A percentile compares a stretch with the other conserved stretches of the same genome.
Evolutionary conservation across 148 eudicot genomes (phyloP).

Genomic region (Rhododendron ovatum): DNA sequence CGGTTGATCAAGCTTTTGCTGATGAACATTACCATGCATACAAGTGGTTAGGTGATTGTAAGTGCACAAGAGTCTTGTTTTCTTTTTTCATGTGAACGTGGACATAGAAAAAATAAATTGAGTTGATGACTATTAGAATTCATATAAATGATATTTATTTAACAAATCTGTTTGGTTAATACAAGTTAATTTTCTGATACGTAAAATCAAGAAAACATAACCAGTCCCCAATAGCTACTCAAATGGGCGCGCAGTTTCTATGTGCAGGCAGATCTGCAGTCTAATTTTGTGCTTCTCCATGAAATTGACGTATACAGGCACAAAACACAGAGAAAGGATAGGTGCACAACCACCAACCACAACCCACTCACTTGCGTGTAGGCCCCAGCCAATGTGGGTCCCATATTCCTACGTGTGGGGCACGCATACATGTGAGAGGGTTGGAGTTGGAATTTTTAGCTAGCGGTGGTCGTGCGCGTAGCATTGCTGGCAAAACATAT

Average conservation of each 20-base stretch:
- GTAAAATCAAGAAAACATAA: too few relatives aligned
- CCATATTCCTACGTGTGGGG: too few relatives aligned
- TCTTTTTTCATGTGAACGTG: not conserved
- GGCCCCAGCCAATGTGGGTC: too few relatives aligned
- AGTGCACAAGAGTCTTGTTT: not conserved
- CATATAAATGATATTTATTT: not conserved
- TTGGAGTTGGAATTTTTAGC: not conserved
- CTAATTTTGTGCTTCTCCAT: not conserved
- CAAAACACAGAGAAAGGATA: not conserved
- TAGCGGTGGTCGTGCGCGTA: not conserved
- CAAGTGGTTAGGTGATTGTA: not conserved
- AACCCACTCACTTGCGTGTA: too few relatives aligned
- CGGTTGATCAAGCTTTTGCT: slow-evolving; percentile 25
- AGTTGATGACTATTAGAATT: not conserved
- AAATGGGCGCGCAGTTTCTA: not conserved
- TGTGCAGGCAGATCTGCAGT: not conserved
- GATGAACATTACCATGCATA: slow-evolving; percentile 4
- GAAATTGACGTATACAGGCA: not conserved
- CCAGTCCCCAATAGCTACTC: too few relatives aligned
- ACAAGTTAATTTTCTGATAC: too few relatives aligned
- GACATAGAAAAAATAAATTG: not conserved
- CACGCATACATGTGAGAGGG: too few relatives aligned
- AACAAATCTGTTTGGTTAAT: not conserved
- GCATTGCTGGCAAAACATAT: not conserved
- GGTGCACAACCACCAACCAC: too few relatives aligned